Evolutionary conservation across 306 rosid species (phyloP).

Genomic region (Macrotyloma uniflorum): DNA sequence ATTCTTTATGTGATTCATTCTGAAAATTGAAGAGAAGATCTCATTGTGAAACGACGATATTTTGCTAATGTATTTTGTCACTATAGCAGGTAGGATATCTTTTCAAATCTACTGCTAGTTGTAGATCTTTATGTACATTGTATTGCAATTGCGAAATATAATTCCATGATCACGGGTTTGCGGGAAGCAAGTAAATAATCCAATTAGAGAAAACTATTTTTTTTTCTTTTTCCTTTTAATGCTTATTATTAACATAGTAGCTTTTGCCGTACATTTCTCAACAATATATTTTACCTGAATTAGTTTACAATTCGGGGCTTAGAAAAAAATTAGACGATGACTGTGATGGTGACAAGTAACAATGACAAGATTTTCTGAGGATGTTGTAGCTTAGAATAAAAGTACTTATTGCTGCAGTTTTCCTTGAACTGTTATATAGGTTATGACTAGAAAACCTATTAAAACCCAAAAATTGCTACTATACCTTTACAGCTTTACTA

Average conservation of each 20-base stretch:
- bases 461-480: neutral
- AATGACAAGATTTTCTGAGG: neutral
- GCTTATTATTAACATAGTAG: neutral
- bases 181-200: constrained; percentile 21
- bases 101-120: neutral
- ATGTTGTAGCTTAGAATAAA: constrained; percentile 16
- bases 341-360: neutral
- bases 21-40: constrained; percentile 2
- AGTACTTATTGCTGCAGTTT: neutral
- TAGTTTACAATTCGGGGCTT: neutral
- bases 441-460: neutral
- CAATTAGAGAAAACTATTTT: neutral
- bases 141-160: constrained; percentile 22
- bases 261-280: neutral
- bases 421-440: neutral
- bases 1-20: constrained; percentile 25
- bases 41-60: constrained; percentile 10
- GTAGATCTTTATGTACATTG: neutral
- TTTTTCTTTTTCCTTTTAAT: neutral
- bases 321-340: neutral
- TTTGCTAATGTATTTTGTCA: constrained; percentile 20
- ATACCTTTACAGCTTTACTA: neutral
- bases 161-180: neutral
- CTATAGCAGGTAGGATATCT: neutral
- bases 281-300: neutral